Base-by-base conservation (phyloP, 2,329 filamentous ascomycete species). In the Thelonectria discophora region DNA sequence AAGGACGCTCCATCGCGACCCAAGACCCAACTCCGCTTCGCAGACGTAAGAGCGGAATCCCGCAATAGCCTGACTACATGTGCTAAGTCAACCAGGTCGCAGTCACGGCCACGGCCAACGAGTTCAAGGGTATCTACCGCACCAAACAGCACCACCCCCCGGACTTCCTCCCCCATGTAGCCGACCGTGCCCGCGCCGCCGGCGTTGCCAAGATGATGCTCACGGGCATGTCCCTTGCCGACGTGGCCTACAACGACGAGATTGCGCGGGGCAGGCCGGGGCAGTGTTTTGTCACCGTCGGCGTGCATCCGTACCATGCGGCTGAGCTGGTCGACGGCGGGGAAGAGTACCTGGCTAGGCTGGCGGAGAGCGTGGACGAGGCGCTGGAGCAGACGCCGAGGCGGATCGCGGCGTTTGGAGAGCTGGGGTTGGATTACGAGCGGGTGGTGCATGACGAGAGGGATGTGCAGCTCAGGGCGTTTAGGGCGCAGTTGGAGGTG, bases 271-370 rank as follows among this genome's bases (percentile, higher is more conserved):
- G 69, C 2, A 72, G 69, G 1, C 75, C 73, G 2, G 45, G 60
- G 3, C 71, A 73, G 32, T 82, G 80, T 61, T 79, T 73, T 11
- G 70, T 82, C 58, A 84, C 82, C 2, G 73, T 84, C 10, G 82
- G 82, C 1, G 75, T 84, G 3, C 82, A 84, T 58, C 82, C 82
- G 0, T 84, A 85, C 57, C 80, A 85, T 49, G 82, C 80, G 0
- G 68, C 68, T 0, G 80, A 83, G 58, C 77, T 81, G 1, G 78
- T 79, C 7, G 58, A 67, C 9, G 70, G 70, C 20, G 70, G 71
- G 3, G 62, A 70, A 48, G 46, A 66, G 10, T 69, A 72, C 32
- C 58, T 72, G 11, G 55, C 55, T 10, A 61, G 69, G 24, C 45
- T 72, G n/a, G 69, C 65, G 52, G 60, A 65, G 21, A 66, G 65